Percentiles rank a stretch among this genome's conserved stretches.
These are phyloP conservation scores for Brassica nigra DNA, from an alignment of 345 rosid species.

Conservation along the genomic window DNA sequence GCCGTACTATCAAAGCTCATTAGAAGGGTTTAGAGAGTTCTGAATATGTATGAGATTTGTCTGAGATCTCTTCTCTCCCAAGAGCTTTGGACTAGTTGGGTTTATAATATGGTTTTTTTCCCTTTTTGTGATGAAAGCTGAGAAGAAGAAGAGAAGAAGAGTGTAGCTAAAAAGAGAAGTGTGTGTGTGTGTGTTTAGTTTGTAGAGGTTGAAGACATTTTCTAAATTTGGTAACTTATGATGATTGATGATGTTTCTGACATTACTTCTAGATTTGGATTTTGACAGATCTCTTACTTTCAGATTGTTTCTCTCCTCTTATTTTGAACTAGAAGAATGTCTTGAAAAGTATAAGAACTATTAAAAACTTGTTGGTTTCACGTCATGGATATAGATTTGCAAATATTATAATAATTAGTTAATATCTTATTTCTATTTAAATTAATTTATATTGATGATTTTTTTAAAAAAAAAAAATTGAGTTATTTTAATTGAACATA, in stretches of 20 bases:
- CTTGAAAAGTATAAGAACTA: background rate
- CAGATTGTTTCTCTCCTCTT: background rate
- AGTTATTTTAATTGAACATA: too few relatives aligned
- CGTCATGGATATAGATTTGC: too few relatives aligned
- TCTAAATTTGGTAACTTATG: slow-evolving; percentile 30
- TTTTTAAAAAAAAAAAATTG: too few relatives aligned
- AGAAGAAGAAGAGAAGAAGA: slow-evolving; percentile 18
- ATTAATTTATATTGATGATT: too few relatives aligned
- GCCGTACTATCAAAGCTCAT: slow-evolving; percentile 63
- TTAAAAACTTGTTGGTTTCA: too few relatives aligned
- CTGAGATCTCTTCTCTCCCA: slow-evolving; percentile 28
- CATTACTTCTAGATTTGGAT: slow-evolving; percentile 22
- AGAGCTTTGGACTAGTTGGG: slow-evolving; percentile 12
- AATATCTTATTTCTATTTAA: too few relatives aligned
- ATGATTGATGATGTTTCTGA: slow-evolving; percentile 34
- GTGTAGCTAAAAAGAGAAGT: slow-evolving; percentile 13
- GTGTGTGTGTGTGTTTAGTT: slow-evolving; percentile 20
- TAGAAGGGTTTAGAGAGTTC: slow-evolving; percentile 36
- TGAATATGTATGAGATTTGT: slow-evolving; percentile 28
- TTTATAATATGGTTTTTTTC: slow-evolving; percentile 27
- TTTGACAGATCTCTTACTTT: background rate
- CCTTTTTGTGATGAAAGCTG: slow-evolving; percentile 32
- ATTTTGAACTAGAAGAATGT: background rate
- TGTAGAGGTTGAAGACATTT: slow-evolving; percentile 20
- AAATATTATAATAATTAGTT: too few relatives aligned